Conservation (phyloP, 2,329 filamentous ascomycete genomes). For the Epichloe gansuensis region DNA sequence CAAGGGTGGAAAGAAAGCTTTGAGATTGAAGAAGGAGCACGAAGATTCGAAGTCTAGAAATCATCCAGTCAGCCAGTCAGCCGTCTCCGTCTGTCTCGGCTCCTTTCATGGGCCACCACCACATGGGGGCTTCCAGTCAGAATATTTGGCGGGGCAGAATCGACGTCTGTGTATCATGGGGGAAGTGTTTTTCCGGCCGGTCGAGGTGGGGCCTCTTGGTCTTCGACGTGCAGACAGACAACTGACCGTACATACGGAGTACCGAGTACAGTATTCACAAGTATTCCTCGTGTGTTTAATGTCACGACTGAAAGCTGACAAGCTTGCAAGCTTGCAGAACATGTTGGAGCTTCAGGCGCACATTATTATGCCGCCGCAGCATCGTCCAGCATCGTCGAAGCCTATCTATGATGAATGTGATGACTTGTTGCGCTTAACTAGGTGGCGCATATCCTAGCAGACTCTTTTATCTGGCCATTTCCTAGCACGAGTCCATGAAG, state of each 20-base stretch:
- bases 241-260: too few species aligned
- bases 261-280: not conserved
- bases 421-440: too few species aligned
- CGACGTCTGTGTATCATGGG: not conserved
- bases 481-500: slow-evolving; percentile 69
- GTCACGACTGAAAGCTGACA: not conserved
- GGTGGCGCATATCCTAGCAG: not conserved
- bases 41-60: slow-evolving; percentile 11
- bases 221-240: not conserved
- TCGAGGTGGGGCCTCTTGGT: not conserved
- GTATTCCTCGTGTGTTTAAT: not conserved
- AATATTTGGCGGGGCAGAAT: slow-evolving; percentile 20
- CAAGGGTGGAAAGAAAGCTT: not conserved
- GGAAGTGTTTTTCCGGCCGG: slow-evolving; percentile 19
- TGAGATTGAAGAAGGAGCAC: not conserved
- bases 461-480: slow-evolving; percentile 43
- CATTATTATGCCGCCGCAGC: too few species aligned
- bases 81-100: slow-evolving; percentile 4
- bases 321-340: not conserved
- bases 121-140: not conserved
- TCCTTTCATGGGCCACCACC: slow-evolving; percentile 1
- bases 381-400: not conserved
- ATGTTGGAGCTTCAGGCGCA: not conserved
- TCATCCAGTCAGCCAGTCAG: not conserved
- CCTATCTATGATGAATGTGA: not conserved